phyloP scores from a whole-genome alignment of 208 protist species.

The Herpetomonas samuelpessoai region DNA sequence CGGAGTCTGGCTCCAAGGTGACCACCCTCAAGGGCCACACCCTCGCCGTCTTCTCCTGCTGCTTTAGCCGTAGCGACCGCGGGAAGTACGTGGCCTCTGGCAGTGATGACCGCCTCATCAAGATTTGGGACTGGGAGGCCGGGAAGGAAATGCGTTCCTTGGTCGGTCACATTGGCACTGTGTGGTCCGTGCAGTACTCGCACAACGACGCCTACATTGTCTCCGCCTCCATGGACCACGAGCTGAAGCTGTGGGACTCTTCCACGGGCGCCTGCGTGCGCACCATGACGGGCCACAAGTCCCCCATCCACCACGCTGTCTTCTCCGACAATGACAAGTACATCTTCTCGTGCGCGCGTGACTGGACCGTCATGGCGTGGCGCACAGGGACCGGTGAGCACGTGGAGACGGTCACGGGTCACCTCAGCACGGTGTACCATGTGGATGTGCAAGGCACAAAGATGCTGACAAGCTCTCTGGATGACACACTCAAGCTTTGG shows the following conservation, averaged over 20 bases:
- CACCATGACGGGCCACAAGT: constrained; percentile 63
- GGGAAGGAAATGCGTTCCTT: constrained; percentile 58
- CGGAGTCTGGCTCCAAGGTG: constrained; percentile 52
- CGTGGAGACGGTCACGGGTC: constrained; percentile 72
- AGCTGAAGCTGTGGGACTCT: constrained; percentile 78
- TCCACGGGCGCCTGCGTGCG: constrained; percentile 45
- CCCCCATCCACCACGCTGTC: constrained; percentile 79
- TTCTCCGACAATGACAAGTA: constrained; percentile 81
- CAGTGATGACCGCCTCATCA: constrained; percentile 79
- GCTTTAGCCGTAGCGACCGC: constrained; percentile 68
- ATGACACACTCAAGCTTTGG: constrained; percentile 87
- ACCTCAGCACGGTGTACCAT: constrained; percentile 87
- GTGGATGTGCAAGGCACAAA: constrained; percentile 64
- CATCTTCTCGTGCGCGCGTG: constrained; percentile 81
- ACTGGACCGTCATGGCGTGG: constrained; percentile 85
- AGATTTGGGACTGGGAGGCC: constrained; percentile 82
- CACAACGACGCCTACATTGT: constrained; percentile 69
- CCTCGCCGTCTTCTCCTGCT: constrained; percentile 79
- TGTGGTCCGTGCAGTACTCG: constrained; percentile 79
- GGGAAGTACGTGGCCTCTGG: constrained; percentile 80
- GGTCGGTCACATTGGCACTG: constrained; percentile 74
- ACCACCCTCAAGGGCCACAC: constrained; percentile 68
- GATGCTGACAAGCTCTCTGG: constrained; percentile 78
- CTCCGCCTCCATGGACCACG: constrained; percentile 82
- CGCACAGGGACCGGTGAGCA: constrained; percentile 53